Base-by-base conservation (phyloP, 1,139 yeast species). In the Ashbya aceris region DNA sequence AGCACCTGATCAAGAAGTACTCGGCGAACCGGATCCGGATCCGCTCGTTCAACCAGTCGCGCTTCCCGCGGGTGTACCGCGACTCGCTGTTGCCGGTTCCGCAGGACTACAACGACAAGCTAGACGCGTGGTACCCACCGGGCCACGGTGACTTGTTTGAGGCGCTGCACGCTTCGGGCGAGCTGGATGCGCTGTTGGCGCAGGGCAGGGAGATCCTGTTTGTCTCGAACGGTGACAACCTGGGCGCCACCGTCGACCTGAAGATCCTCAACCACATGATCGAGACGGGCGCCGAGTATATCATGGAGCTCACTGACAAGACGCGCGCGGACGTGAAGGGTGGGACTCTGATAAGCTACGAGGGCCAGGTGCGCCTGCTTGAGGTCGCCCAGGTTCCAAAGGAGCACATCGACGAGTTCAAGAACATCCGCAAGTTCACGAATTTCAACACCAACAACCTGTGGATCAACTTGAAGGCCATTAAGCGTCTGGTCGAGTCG, bases 291-390 rank as follows among this genome's bases (percentile, higher is more conserved):
- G 79, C 96, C 44, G 97, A 93, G 70, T 91, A 89, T 66, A 81
- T 91, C 58, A 91, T 91, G 98, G 98, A 91, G 70, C 77, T 91
- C 65, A 93, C 98, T 46, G 95, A 91, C 69, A 91, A 91, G 73
- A 91, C 98, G 43, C 82, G 98, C 68, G 98, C 98, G 38, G 98
- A 91, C 66, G 98, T 91, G 60, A 91, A 91, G 71, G 98, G 98
- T 72, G 98, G 98, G 73, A 91, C 98, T 54, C 77, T 91, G 65
- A 89, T 91, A 65, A 87, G 86, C 68, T 91, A 93, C 66, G 93
- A 87, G 56, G 97, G 97, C 49, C 81, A 83, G 60, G 96, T 91
- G 47, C 80, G 96, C 68, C 76, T 91, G 61, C 76, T 91, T 59
- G 98, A 91, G 70, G 91, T 93, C 58, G 98, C 98, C 39, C 98